Evolutionary conservation across 257 asterid species (phyloP), one percentile per base, ranked within the genome.

Genomic region (Solanum pennellii): DNA sequence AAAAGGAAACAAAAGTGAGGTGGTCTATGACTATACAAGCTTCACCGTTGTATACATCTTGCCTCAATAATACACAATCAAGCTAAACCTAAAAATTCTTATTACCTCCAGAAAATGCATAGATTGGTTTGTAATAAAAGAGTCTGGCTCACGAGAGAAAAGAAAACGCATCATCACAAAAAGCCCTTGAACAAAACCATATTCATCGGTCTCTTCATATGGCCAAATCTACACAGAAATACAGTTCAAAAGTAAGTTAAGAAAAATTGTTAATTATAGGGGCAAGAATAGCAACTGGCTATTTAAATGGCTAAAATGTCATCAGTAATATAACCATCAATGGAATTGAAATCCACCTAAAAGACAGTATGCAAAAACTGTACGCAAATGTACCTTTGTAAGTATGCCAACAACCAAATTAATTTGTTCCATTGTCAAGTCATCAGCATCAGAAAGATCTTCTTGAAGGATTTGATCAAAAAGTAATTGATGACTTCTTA

Each of bases 161-260:
- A 95, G 95, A 87, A 90, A 88, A 87, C 88, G 91, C 96, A 93
- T 95, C 96, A 95, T 93, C 85, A 93, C 91, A 73, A 93, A 97
- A 77, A 97, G 98, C 88, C 98, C 94, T 94, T 97, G 99, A 86
- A 96, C 83, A 86, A 97, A 94, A 89, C 98, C 99, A 92, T 90
- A 92, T 85, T 93, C 97, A 90, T 93, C 98, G 41, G 92, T 92
- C 91, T 93, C 99, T 89, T 95, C 99, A 92, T 95, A 95, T 49
- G 99, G 98, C 99, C 99, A 97, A 86, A 97, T 98, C 99, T 92
- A 33, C 82, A 88, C 69, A 85, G 71, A 66, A 69, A 84, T 73
- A 88, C 66, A 69, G 90, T 90, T 88, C 87, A 86, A 83, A 84
- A 89, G 73, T 89, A 18, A 6, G 37, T 33, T 21, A 16, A 49